Percentiles rank a stretch among this genome's conserved stretches.
phyloP scores from a whole-genome alignment of 1,284 basidiomycete genomes.

The Violaceomyces palustris region DNA sequence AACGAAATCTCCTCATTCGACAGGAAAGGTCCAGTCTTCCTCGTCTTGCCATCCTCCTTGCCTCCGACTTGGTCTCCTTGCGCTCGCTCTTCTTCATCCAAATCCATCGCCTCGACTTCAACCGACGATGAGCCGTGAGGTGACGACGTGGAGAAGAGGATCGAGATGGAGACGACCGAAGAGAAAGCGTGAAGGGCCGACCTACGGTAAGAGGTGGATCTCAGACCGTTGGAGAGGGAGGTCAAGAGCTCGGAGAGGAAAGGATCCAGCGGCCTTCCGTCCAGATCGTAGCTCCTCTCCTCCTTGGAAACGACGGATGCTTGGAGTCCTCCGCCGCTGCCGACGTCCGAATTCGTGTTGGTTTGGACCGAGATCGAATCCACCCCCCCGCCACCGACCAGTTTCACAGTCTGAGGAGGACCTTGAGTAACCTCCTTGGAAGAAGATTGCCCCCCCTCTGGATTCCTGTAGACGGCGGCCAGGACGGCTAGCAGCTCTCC shows the following conservation, averaged over 20 bases:
- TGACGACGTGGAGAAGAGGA: constrained; percentile 19
- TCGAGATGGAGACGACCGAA: constrained; percentile 27
- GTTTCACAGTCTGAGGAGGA: too few species aligned
- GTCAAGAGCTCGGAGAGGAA: constrained; percentile 35
- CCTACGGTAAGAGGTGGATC: constrained; percentile 21
- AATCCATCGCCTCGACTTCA: too few species aligned
- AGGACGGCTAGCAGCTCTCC: constrained; percentile 36
- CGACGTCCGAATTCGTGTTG: too few species aligned
- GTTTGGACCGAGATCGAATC: too few species aligned
- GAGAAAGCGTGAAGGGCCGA: constrained; percentile 39
- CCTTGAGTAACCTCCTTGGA: neutral
- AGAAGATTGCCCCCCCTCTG: constrained; percentile 3
- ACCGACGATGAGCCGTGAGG: too few species aligned
- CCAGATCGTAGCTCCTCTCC: constrained; percentile 25
- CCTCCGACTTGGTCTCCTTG: neutral
- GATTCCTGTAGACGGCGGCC: constrained; percentile 27
- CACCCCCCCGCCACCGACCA: too few species aligned
- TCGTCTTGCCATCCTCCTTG: constrained; percentile 1
- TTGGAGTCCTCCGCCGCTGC: too few species aligned
- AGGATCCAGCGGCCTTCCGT: constrained; percentile 35
- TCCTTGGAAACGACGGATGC: too few species aligned
- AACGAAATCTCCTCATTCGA: constrained; percentile 70
- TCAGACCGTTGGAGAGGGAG: constrained; percentile 35
- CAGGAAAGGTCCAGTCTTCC: constrained; percentile 62
- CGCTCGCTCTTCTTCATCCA: too few species aligned